Evolutionary conservation across 106 monocot genomes (phyloP), one percentile per base, ranked within the genome.

Genomic region (Phalaenopsis aphrodite): DNA sequence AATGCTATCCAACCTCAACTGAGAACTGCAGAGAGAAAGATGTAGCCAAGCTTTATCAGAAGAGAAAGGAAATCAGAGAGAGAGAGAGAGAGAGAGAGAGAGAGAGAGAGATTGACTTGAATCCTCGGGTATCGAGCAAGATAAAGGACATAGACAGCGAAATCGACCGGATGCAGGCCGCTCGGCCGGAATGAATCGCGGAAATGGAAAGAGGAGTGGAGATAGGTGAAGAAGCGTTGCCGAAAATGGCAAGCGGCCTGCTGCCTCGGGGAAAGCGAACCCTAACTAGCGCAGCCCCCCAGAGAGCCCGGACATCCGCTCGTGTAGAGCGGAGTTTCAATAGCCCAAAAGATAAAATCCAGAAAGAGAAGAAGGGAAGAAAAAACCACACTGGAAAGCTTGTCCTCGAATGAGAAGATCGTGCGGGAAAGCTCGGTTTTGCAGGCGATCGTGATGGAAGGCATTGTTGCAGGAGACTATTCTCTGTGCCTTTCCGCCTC

Each of bases 81-180:
- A 8, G n/a, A 61, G n/a, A 61, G 61, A 61, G 38, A 39, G 68
- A 37, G 68, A 68, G 69, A 39, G 14, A 39, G 37, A 23, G 76
- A 30, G 48, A 47, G 75, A 24, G 47, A 11, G 2, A 4, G 30
- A 9, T 47, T 47, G 47, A 49, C 76, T 11, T 49, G 12, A 43
- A 45, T 4, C 74, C 74, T 75, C 74, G 74, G 49, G 76, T n/a
- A 47, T 76, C 49, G 76, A 49, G 24, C 74, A 18, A 76, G 14
- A 76, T 30, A 12, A 49, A 24, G 48, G 49, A 76, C 42, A 76
- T 9, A 76, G 76, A 76, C 18, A 76, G 46, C 16, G 24, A 49
- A 76, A 76, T 76, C 49, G 76, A 76, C 76, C 76, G 76, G 48
- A 76, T 76, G 43, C 76, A 76, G 76, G 76, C 76, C 46, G 30